These are phyloP conservation scores for Cicer chorassanicum DNA, from an alignment of 306 rosid genomes.

Conservation along the genomic window DNA sequence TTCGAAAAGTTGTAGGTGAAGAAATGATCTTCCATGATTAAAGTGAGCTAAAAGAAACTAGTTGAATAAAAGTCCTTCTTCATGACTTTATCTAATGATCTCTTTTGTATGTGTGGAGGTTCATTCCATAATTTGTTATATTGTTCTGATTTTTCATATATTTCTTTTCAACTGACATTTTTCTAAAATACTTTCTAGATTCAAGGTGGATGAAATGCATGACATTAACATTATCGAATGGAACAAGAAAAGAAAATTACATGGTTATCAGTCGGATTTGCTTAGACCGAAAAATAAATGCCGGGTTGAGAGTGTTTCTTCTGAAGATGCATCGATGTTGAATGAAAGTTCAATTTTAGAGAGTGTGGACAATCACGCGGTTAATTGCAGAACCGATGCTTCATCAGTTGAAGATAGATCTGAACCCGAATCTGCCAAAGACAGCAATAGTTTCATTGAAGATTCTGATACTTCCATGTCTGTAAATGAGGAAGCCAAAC, in stretches of 20 bases:
- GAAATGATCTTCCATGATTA: neutral
- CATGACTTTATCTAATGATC: neutral
- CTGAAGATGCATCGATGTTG: conserved; percentile 42
- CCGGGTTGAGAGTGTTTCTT: conserved; percentile 48
- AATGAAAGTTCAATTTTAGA: conserved; percentile 46
- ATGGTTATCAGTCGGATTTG: conserved; percentile 60
- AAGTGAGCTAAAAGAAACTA: neutral
- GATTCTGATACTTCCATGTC: conserved; percentile 61
- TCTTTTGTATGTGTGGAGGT: neutral
- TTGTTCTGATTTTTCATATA: neutral
- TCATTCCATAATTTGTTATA: neutral
- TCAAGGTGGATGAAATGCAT: conserved; percentile 40
- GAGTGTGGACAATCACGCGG: conserved; percentile 24
- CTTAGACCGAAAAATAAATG: conserved; percentile 67
- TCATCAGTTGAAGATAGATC: conserved; percentile 37
- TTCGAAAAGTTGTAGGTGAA: conserved; percentile 9
- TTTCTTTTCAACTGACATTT: conserved; percentile 16
- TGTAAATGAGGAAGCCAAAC: conserved; percentile 51
- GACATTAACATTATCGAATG: conserved; percentile 39
- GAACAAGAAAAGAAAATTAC: conserved; percentile 76
- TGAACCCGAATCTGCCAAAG: conserved; percentile 58
- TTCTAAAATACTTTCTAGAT: conserved; percentile 44
- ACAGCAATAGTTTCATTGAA: conserved; percentile 59
- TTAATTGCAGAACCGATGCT: conserved; percentile 27
- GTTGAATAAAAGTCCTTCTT: neutral